These are phyloP conservation scores for Globisporangium polare DNA, from an alignment of 352 stramenopile genomes.

Conservation along the genomic window DNA sequence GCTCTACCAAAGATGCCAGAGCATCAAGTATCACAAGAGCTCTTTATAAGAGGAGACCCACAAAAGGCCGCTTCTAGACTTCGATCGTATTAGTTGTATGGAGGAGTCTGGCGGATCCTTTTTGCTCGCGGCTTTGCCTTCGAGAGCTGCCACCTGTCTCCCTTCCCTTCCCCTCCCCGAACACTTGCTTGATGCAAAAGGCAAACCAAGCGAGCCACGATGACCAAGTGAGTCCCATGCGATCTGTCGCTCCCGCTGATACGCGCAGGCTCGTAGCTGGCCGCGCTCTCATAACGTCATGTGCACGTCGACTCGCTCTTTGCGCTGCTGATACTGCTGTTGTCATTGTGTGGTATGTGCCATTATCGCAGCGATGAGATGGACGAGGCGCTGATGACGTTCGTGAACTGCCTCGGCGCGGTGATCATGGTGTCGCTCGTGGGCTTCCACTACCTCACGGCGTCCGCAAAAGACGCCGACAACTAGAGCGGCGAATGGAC, in stretches of 20 bases:
- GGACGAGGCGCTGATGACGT: constrained; percentile 83
- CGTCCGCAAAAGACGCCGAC: constrained; percentile 75
- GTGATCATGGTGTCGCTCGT: constrained; percentile 88
- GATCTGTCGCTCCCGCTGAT: not conserved
- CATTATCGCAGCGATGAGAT: constrained; percentile 69
- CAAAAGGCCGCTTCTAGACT: no score
- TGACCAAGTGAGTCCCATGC: constrained; percentile 7
- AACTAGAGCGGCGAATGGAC: constrained; percentile 30
- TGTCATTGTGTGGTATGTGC: constrained; percentile 8
- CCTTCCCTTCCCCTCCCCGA: not conserved
- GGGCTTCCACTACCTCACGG: constrained; percentile 86
- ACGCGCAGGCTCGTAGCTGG: not conserved
- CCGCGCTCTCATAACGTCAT: not conserved
- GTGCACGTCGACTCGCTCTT: not conserved
- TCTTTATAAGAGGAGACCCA: no score
- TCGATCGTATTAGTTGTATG: not conserved
- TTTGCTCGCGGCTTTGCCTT: not conserved
- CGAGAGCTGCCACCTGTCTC: constrained; percentile 6
- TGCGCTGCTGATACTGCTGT: not conserved
- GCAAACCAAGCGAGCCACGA: constrained; percentile 7
- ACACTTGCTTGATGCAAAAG: constrained; percentile 4
- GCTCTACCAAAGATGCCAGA: no score
- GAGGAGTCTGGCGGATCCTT: not conserved
- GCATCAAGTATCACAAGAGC: no score
- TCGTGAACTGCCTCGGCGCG: constrained; percentile 85